Base-by-base conservation (phyloP, 2,329 filamentous ascomycete genomes). In the Paecilomyces sp. region DNA sequence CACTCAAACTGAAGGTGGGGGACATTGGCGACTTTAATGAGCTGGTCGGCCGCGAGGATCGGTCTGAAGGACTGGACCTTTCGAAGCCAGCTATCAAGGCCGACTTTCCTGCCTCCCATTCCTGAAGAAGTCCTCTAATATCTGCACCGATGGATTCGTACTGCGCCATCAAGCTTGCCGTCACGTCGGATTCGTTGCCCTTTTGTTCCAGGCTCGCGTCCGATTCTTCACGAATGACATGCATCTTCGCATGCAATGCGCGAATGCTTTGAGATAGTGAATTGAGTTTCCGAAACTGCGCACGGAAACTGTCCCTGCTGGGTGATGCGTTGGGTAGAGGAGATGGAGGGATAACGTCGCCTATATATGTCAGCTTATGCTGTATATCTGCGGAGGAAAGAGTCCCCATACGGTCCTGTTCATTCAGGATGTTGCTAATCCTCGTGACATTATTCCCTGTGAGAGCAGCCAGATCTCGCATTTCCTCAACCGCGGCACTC, bases 141-240 rank as follows among this genome's bases (percentile, higher is more conserved):
- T 99, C 94, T 28, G 87, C 82, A 2, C 94, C 94, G 63, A 99
- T 95, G 3, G 92, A 93, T 59, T 99, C 94, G 74, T 97, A 99
- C 69, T 97, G 94, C 24, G 87, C 78, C 82, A 96, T 88, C 47
- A 97, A 82, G 63, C 86, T 87, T 0, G 88, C 84, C 0, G 90
- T 91, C 15, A 96, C 83, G 65, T 96, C 90, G 3, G 86, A 85
- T 4, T 80, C 72, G 62, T 78, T 70, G 18, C 90, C 85, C 41
- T 89, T 86, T 66, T 88, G 86, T 68, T 96, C 90, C 30, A 96
- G 76, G 52, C 86, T 86, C 61, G 85, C 85, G 69, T 90, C 91
- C 0, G 92, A 95, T 73, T 97, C 92, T 73, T 99, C 94, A 56
- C 91, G 87, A 58, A 97, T 78, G 7, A 99, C 82, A 61, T 95